A percentile compares a stretch with the other conserved stretches of the same genome.
These are phyloP conservation scores for Closterium sp. DNA, from an alignment of 139 green algal species.

Conservation along the genomic window DNA sequence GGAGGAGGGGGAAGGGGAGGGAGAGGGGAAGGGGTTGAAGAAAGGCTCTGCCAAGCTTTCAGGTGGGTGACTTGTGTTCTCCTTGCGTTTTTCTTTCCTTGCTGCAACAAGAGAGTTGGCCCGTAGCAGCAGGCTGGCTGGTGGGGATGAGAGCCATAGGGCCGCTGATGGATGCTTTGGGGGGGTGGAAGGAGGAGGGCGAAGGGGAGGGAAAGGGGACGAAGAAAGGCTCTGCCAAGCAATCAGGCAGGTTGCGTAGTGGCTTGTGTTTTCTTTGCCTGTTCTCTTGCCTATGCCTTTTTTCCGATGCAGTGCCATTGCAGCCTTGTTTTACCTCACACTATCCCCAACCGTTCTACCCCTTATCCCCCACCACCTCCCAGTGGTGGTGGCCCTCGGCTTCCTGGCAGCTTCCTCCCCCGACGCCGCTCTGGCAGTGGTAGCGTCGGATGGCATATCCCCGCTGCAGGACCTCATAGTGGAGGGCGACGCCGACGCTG, in stretches of 20 bases:
- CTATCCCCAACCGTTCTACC: too few species aligned
- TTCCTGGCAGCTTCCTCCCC: neutral
- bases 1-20: neutral
- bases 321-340: too few species aligned
- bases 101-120: too few species aligned
- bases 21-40: neutral
- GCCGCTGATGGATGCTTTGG: slow-evolving; percentile 32
- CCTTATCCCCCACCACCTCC: neutral
- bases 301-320: too few species aligned
- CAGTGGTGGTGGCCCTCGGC: neutral
- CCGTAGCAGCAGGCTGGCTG: slow-evolving; percentile 82
- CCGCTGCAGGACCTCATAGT: too few species aligned
- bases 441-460: neutral
- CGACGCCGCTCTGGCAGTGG: neutral
- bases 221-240: neutral
- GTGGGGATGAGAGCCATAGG: slow-evolving; percentile 77
- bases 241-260: neutral
- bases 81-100: neutral
- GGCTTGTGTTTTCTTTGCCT: neutral
- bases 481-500: too few species aligned
- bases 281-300: too few species aligned
- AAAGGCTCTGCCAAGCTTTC: neutral
- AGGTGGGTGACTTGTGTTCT: neutral
- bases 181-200: neutral
- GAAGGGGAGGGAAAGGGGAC: too few species aligned